phyloP scores from a whole-genome alignment of 495 filamentous ascomycete genomes.

The Chaetomidium leptoderma region DNA sequence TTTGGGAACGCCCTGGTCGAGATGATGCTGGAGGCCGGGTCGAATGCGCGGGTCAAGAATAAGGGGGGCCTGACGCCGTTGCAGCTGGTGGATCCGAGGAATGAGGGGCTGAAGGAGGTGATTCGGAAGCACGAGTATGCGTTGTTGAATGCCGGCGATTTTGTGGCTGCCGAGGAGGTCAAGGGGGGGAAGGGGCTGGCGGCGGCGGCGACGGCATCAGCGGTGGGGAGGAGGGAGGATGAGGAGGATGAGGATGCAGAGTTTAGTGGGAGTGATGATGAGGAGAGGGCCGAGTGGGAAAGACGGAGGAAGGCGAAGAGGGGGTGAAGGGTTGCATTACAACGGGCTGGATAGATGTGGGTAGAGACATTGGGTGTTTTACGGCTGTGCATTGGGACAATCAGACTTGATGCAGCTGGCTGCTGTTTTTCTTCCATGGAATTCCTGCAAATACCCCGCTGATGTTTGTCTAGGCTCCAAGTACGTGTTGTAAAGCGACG shows the following conservation, averaged over 20 bases:
- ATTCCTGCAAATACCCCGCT: no score
- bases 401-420: not conserved
- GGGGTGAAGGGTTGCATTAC: conserved; percentile 13
- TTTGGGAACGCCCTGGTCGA: conserved; percentile 67
- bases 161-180: conserved; percentile 37
- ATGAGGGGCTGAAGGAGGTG: conserved; percentile 58
- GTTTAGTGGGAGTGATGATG: conserved; percentile 51
- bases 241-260: conserved; percentile 47
- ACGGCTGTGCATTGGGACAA: not conserved
- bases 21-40: conserved; percentile 90
- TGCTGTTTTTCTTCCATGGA: not conserved
- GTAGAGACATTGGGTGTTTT: not conserved
- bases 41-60: conserved; percentile 49
- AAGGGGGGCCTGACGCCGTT: conserved; percentile 64
- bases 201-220: not conserved
- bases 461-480: no score
- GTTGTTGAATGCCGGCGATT: conserved; percentile 47
- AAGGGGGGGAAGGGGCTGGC: conserved; percentile 14
- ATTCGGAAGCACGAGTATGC: conserved; percentile 78
- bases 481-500: not conserved
- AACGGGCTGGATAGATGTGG: conserved; percentile 9
- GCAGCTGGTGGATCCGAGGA: conserved; percentile 70
- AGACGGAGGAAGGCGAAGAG: conserved; percentile 39
- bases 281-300: conserved; percentile 51
- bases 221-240: conserved; percentile 5